These are phyloP conservation scores for Neofusicoccum cordaticola DNA, from an alignment of 2,329 filamentous ascomycete genomes.

Conservation along the genomic window DNA sequence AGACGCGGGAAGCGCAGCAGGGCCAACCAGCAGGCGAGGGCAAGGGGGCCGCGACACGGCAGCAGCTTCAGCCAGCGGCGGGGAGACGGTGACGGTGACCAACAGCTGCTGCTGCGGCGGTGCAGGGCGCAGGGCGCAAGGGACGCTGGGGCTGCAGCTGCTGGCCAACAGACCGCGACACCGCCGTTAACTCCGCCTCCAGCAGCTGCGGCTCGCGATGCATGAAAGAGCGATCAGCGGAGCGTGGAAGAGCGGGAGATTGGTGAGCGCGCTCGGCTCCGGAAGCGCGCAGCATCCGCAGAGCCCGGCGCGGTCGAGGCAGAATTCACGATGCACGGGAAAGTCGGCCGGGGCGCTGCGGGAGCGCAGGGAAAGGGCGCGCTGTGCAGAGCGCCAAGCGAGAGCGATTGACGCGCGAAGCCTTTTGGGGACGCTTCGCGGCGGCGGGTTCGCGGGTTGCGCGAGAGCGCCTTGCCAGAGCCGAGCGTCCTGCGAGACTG, in stretches of 20 bases:
- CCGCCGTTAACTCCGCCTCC: conserved; percentile 14
- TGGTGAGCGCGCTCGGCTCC: conserved; percentile 10
- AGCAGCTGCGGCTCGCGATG: not conserved
- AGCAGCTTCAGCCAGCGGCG: not conserved
- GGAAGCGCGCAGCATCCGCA: conserved; percentile 13
- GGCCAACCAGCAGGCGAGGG: not conserved
- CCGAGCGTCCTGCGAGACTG: not conserved
- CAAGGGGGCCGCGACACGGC: not conserved
- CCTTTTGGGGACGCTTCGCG: not conserved
- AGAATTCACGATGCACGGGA: not conserved
- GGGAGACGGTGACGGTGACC: not conserved
- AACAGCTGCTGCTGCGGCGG: conserved; percentile 3
- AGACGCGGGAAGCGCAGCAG: conserved; percentile 4
- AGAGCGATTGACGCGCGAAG: not conserved
- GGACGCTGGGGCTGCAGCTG: not conserved
- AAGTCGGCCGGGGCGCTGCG: conserved; percentile 12
- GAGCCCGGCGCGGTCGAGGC: not conserved
- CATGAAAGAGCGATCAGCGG: conserved; percentile 15
- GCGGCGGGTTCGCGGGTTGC: too few species aligned
- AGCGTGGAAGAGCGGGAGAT: not conserved
- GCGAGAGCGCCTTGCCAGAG: not conserved
- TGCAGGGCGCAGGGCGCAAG: not conserved
- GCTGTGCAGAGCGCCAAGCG: not conserved
- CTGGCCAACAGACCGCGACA: not conserved
- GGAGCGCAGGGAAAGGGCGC: conserved; percentile 2